Evolutionary conservation across 805 yeast species (phyloP).

Genomic region (Danielia reshetovae): DNA sequence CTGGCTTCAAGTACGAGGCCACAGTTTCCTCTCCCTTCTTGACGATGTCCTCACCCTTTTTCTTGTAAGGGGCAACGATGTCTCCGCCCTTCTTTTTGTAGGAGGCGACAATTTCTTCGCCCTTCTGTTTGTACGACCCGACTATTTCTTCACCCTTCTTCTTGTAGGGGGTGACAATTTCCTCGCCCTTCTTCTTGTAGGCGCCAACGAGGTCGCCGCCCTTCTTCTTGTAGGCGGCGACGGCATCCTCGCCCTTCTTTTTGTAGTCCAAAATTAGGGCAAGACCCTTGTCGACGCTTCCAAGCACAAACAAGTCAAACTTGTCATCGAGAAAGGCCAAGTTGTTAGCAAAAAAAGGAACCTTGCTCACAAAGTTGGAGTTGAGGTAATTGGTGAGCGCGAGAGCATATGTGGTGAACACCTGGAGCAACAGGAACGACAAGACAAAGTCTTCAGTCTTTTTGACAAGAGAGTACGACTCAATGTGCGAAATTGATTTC

Average conservation of each 20-base stretch:
- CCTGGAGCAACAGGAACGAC: conserved; percentile 22
- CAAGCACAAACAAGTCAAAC: conserved; percentile 22
- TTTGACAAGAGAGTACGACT: conserved; percentile 28
- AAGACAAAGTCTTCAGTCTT: conserved; percentile 19
- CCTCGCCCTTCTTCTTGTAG: conserved; percentile 8
- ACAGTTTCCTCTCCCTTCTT: conserved; percentile 13
- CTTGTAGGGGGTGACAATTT: conserved; percentile 8
- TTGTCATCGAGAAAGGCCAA: conserved; percentile 21
- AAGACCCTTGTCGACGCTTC: conserved; percentile 18
- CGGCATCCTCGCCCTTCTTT: conserved; percentile 4
- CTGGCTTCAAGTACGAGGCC: conserved; percentile 20
- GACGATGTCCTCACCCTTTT: conserved; percentile 7
- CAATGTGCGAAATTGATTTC: conserved; percentile 29
- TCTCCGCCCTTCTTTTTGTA: conserved; percentile 9
- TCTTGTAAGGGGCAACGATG: conserved; percentile 5
- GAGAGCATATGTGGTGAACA: conserved; percentile 21
- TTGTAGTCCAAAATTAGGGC: not conserved
- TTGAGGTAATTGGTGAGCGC: conserved; percentile 21
- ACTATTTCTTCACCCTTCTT: conserved; percentile 7
- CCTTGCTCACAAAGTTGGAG: conserved; percentile 19
- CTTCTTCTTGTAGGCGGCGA: conserved; percentile 9
- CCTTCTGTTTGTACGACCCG: conserved; percentile 8
- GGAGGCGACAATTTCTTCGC: conserved; percentile 7
- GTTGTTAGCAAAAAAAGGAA: conserved; percentile 16
- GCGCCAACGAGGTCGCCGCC: conserved; percentile 5